Conservation (phyloP, 345 rosid species). For the Brassica cretica region DNA sequence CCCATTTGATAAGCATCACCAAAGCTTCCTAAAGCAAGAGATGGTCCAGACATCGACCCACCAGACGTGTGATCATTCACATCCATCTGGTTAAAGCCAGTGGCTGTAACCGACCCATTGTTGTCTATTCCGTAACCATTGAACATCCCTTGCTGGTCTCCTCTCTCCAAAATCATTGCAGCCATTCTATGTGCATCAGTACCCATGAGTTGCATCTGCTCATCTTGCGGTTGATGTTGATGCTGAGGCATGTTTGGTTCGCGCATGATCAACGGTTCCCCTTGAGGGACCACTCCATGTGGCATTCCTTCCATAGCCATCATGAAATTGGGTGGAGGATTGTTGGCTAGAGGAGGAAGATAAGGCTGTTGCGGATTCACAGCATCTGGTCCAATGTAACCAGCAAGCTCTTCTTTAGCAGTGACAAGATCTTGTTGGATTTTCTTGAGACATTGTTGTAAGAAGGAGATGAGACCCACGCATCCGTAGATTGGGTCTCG, state of each 20-base stretch:
- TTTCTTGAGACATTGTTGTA: slow-evolving; percentile 63
- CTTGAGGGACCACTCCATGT: slow-evolving; percentile 36
- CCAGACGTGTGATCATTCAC: slow-evolving; percentile 38
- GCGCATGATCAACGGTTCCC: slow-evolving; percentile 41
- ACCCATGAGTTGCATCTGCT: slow-evolving; percentile 51
- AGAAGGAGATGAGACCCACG: slow-evolving; percentile 62
- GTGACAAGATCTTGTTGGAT: slow-evolving; percentile 49
- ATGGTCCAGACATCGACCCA: slow-evolving; percentile 44
- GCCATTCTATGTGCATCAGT: slow-evolving; percentile 52
- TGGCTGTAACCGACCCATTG: slow-evolving; percentile 40
- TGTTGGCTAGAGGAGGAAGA: slow-evolving; percentile 41
- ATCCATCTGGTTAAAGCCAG: slow-evolving; percentile 48
- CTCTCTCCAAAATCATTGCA: slow-evolving; percentile 49
- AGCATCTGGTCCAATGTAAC: slow-evolving; percentile 56
- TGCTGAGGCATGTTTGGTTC: slow-evolving; percentile 40
- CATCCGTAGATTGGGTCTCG: slow-evolving; percentile 91
- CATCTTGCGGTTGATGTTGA: slow-evolving; percentile 46
- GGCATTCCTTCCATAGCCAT: slow-evolving; percentile 62
- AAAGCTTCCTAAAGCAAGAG: slow-evolving; percentile 56
- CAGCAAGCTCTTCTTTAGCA: slow-evolving; percentile 63
- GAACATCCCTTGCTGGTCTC: slow-evolving; percentile 51
- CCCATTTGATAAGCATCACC: slow-evolving; percentile 53
- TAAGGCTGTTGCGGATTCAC: slow-evolving; percentile 37
- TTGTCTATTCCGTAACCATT: slow-evolving; percentile 40
- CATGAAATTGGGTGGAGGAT: slow-evolving; percentile 44